These are phyloP conservation scores for Nicotiana sylvestris DNA, from an alignment of 257 asterid species.

Conservation along the genomic window DNA sequence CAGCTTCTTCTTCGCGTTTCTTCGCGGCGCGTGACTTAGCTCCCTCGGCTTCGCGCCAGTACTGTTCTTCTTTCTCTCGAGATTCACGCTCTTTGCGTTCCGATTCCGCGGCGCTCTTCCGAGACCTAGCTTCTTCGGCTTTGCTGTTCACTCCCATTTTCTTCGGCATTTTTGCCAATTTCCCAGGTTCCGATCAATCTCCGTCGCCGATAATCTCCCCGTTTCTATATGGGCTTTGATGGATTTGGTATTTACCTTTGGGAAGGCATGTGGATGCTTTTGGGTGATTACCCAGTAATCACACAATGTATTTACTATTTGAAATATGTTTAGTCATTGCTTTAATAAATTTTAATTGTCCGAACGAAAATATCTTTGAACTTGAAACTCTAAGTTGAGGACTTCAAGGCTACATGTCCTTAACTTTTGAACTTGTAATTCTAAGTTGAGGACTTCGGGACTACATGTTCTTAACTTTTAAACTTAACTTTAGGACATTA, in stretches of 20 bases:
- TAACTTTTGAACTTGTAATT: too few relatives aligned
- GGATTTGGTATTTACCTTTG: not conserved
- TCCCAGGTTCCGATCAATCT: not conserved
- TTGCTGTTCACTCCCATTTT: slow-evolving; percentile 92
- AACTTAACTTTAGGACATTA: too few relatives aligned
- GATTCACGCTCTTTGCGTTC: slow-evolving; percentile 77
- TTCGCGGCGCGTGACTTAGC: slow-evolving; percentile 80
- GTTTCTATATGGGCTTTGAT: not conserved
- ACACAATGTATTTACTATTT: too few relatives aligned
- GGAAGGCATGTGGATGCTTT: too few relatives aligned
- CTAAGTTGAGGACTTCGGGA: too few relatives aligned
- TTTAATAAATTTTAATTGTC: too few relatives aligned
- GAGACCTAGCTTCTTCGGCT: slow-evolving; percentile 88
- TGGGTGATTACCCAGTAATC: too few relatives aligned
- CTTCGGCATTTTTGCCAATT: slow-evolving; percentile 61
- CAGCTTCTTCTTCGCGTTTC: slow-evolving; percentile 81
- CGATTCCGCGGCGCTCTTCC: slow-evolving; percentile 55
- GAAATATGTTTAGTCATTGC: too few relatives aligned
- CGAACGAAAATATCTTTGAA: too few relatives aligned
- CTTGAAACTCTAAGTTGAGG: too few relatives aligned
- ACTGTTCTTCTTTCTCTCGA: slow-evolving; percentile 72
- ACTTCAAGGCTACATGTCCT: too few relatives aligned
- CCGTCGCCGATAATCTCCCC: not conserved
- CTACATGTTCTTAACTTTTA: too few relatives aligned
- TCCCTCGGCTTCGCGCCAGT: slow-evolving; percentile 94